Conservation (phyloP, 1,139 yeast genomes). For the Wickerhamomyces sp. region DNA sequence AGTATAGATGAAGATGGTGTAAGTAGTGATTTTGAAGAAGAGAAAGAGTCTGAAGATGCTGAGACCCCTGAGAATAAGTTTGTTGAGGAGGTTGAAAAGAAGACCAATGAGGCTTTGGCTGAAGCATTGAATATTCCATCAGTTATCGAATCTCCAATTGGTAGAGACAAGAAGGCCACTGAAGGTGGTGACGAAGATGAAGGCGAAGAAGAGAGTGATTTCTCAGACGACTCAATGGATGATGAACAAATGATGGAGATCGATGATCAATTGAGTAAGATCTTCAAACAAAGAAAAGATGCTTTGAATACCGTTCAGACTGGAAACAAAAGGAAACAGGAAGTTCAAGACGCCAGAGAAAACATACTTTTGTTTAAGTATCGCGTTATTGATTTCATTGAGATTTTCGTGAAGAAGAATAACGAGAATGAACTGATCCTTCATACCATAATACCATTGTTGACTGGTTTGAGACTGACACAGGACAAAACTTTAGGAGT, state of each 20-base stretch:
- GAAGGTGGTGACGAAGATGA: too few relatives aligned
- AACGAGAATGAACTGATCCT: slow-evolving; percentile 24
- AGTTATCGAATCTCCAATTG: slow-evolving; percentile 29
- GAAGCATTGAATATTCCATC: slow-evolving; percentile 71
- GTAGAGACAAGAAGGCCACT: too few relatives aligned
- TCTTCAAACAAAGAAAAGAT: slow-evolving; percentile 75
- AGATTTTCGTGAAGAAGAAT: slow-evolving; percentile 43
- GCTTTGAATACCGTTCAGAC: slow-evolving; percentile 47
- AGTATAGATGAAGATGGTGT: slow-evolving; percentile 30
- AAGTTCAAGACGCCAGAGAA: slow-evolving; percentile 71
- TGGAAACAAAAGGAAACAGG: slow-evolving; percentile 65
- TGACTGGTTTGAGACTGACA: slow-evolving; percentile 59
- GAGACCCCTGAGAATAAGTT: slow-evolving; percentile 25
- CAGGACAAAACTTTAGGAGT: slow-evolving; percentile 64
- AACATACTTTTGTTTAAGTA: slow-evolving; percentile 76
- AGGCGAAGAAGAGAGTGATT: slow-evolving; percentile 38
- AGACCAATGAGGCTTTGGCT: slow-evolving; percentile 69
- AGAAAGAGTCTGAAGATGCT: slow-evolving; percentile 29
- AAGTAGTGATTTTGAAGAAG: slow-evolving; percentile 28
- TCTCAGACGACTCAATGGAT: slow-evolving; percentile 81
- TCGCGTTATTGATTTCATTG: slow-evolving; percentile 72
- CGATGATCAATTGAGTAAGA: slow-evolving; percentile 77
- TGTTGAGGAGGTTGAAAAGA: slow-evolving; percentile 55
- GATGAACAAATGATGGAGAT: slow-evolving; percentile 97
- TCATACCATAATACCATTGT: slow-evolving; percentile 45